A percentile compares a stretch with the other conserved stretches of the same genome.
phyloP scores from a whole-genome alignment of 2,329 filamentous ascomycete species.

The Calonectria henricotiae region DNA sequence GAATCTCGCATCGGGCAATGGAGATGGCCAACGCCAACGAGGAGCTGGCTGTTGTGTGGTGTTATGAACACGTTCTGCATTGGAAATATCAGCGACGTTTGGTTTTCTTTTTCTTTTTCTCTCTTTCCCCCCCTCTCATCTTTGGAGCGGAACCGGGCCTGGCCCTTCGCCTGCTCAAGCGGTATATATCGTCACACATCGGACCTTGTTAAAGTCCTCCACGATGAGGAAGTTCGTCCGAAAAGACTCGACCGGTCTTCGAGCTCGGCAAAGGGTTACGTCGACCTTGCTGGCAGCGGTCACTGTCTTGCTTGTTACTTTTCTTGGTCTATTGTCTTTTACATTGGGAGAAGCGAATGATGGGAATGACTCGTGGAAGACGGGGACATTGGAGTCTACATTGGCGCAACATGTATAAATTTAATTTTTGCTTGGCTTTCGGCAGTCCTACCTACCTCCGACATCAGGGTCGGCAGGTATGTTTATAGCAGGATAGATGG shows the following conservation, averaged over 20 bases:
- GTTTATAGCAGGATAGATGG: constrained; percentile 52
- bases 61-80: constrained; percentile 58
- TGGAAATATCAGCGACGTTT: constrained; percentile 34
- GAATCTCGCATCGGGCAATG: constrained; percentile 60
- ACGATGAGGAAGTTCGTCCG: constrained; percentile 24
- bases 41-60: constrained; percentile 68
- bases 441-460: constrained; percentile 38
- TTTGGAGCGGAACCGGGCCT: constrained; percentile 24
- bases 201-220: constrained; percentile 27
- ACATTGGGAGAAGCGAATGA: constrained; percentile 48
- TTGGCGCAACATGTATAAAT: constrained; percentile 53
- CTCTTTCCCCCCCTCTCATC: constrained; percentile 6
- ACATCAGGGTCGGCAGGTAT: constrained; percentile 39
- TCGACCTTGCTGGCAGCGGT: constrained; percentile 29
- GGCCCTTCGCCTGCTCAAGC: constrained; percentile 26
- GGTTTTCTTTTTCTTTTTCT: constrained; percentile 7
- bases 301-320: constrained; percentile 45
- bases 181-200: constrained; percentile 29
- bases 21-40: constrained; percentile 61
- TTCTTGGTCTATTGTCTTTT: constrained; percentile 48
- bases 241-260: constrained; percentile 25
- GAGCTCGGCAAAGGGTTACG: constrained; percentile 18
- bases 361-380: constrained; percentile 48
- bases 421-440: constrained; percentile 49
- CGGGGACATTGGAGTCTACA: constrained; percentile 52